These are phyloP conservation scores for Simmondsia chinensis DNA, from an alignment of 148 eudicot species.

Conservation along the genomic window DNA sequence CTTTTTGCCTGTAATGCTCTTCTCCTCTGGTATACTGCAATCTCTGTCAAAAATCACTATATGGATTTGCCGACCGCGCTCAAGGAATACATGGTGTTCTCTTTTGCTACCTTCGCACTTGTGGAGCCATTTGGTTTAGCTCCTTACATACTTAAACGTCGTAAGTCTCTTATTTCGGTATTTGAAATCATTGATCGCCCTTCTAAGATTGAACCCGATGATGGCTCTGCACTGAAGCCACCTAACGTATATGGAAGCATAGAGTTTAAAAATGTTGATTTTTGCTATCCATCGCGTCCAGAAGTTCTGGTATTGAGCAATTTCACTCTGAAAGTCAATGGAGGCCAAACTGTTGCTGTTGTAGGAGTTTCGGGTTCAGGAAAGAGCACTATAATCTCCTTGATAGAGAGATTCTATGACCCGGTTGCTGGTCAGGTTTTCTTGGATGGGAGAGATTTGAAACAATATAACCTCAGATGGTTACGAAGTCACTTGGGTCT, in stretches of 20 bases:
- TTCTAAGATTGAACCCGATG: conserved; percentile 93
- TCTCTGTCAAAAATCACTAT: conserved; percentile 48
- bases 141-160: conserved; percentile 91
- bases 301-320: conserved; percentile 85
- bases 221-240: conserved; percentile 72
- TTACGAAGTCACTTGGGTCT: conserved; percentile 89
- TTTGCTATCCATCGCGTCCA: conserved; percentile 82
- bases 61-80: conserved; percentile 69
- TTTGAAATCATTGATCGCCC: conserved; percentile 92
- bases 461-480: conserved; percentile 84
- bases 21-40: conserved; percentile 83
- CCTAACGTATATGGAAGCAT: conserved; percentile 93
- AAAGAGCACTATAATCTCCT: conserved; percentile 93
- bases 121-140: conserved; percentile 99
- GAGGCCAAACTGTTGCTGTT: conserved; percentile 96
- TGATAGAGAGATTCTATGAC: conserved; percentile 87
- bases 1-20: conserved; percentile 93
- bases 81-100: conserved; percentile 94
- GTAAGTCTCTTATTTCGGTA: conserved; percentile 82
- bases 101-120: conserved; percentile 95
- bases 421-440: conserved; percentile 86
- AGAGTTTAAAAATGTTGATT: conserved; percentile 79
- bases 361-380: conserved; percentile 99
- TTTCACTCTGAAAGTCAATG: conserved; percentile 82
- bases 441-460: conserved; percentile 85